Conservation (phyloP, 257 asterid species). For the Rehmannia glutinosa region DNA sequence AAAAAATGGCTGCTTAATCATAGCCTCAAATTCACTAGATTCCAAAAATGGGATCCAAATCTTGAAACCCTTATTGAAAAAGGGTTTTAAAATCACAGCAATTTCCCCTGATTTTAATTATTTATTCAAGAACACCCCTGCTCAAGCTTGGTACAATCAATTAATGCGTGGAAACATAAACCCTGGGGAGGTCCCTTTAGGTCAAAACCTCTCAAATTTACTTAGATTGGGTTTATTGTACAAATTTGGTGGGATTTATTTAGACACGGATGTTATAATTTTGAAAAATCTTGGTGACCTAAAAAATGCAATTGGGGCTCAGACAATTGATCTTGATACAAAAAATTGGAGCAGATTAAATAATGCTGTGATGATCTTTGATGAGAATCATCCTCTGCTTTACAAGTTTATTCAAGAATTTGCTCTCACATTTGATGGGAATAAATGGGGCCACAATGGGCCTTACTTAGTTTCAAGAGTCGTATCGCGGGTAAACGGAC, state of each 20-base stretch:
- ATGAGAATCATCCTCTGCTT: constrained; percentile 67
- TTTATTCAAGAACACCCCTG: constrained; percentile 66
- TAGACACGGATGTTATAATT: constrained; percentile 73
- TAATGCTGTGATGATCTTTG: constrained; percentile 90
- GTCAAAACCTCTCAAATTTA: constrained; percentile 89
- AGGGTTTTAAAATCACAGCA: constrained; percentile 55
- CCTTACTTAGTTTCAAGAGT: constrained; percentile 94
- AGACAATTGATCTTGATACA: constrained; percentile 50
- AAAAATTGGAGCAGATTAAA: constrained; percentile 81
- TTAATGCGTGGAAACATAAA: constrained; percentile 54
- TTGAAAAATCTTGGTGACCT: constrained; percentile 47
- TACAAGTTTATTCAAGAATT: constrained; percentile 87
- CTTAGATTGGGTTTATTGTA: constrained; percentile 76
- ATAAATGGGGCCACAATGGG: constrained; percentile 97
- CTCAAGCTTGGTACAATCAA: constrained; percentile 57
- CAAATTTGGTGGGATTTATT: constrained; percentile 83
- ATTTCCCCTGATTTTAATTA: constrained; percentile 65
- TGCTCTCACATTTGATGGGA: constrained; percentile 90
- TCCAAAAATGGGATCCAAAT: constrained; percentile 51
- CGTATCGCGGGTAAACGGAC: constrained; percentile 49
- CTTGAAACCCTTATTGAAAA: constrained; percentile 50
- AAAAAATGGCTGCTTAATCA: constrained; percentile 59
- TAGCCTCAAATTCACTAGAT: constrained; percentile 72
- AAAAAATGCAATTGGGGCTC: constrained; percentile 77
- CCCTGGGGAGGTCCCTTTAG: constrained; percentile 74